These are phyloP conservation scores for Escallonia rubra DNA, from an alignment of 129 eudicot genomes.

Conservation along the genomic window DNA sequence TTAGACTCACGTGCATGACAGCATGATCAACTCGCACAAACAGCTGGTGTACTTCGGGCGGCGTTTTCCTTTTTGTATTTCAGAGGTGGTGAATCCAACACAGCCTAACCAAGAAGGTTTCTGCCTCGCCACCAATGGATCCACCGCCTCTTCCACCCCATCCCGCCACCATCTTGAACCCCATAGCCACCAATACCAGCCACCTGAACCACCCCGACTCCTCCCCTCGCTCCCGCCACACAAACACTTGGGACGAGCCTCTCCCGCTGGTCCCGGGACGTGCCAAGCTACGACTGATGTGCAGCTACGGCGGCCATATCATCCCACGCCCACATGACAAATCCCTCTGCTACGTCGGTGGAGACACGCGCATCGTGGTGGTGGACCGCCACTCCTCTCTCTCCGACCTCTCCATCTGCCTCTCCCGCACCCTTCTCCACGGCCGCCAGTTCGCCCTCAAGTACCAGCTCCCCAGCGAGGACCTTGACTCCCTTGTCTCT, in stretches of 20 bases:
- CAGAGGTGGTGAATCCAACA: background rate
- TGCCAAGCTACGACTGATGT: constrained; percentile 76
- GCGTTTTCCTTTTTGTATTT: background rate
- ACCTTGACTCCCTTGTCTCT: constrained; percentile 72
- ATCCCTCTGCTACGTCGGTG: constrained; percentile 78
- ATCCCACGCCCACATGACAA: constrained; percentile 90
- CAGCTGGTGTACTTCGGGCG: too few relatives aligned
- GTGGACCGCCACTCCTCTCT: constrained; percentile 63
- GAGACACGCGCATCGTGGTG: constrained; percentile 74
- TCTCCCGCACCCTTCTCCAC: constrained; percentile 52
- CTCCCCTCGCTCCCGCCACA: constrained; percentile 40
- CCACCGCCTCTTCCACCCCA: constrained; percentile 25
- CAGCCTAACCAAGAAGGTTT: background rate
- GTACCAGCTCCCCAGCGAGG: constrained; percentile 73
- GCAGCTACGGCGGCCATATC: constrained; percentile 92
- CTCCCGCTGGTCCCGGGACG: constrained; percentile 46
- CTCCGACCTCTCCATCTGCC: constrained; percentile 44
- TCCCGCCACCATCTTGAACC: constrained; percentile 8
- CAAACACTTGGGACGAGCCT: constrained; percentile 46
- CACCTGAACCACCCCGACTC: constrained; percentile 31
- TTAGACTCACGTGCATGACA: background rate
- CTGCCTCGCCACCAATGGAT: constrained; percentile 28
- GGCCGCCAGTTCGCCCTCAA: constrained; percentile 59
- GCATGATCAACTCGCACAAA: background rate
- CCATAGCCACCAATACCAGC: constrained; percentile 14